phyloP scores from a whole-genome alignment of 768 basidiomycete species.

The Tephrocybe sp. region DNA sequence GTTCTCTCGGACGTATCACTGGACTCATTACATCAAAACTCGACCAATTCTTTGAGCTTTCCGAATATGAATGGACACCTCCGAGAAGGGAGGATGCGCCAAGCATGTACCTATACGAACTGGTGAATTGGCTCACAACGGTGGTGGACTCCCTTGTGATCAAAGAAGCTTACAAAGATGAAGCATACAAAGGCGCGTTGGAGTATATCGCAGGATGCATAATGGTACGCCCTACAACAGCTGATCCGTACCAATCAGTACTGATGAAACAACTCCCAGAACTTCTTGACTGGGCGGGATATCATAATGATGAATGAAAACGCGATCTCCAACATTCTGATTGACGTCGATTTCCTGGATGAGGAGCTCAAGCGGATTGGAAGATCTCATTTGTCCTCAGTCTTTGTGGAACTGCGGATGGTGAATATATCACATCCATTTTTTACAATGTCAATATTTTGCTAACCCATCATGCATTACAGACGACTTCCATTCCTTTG shows the following conservation, averaged over 20 bases:
- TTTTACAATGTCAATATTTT: conserved; percentile 8
- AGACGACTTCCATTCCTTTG: conserved; percentile 75
- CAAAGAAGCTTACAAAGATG: conserved; percentile 82
- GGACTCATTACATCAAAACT: conserved; percentile 86
- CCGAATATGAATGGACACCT: conserved; percentile 94
- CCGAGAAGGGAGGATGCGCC: conserved; percentile 66
- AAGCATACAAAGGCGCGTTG: conserved; percentile 87
- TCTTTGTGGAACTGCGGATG: conserved; percentile 76
- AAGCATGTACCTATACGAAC: conserved; percentile 92
- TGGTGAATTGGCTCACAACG: conserved; percentile 94
- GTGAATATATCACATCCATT: conserved; percentile 42
- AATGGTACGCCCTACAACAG: conserved; percentile 62
- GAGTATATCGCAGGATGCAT: conserved; percentile 83
- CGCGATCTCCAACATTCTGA: conserved; percentile 79
- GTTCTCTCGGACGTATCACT: conserved; percentile 74
- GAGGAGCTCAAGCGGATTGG: conserved; percentile 79
- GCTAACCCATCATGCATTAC: conserved; percentile 4
- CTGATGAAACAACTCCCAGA: conserved; percentile 36
- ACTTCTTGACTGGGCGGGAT: conserved; percentile 74
- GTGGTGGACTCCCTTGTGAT: conserved; percentile 89
- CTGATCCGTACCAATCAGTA: neutral
- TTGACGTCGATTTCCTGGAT: conserved; percentile 87
- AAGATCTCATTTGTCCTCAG: conserved; percentile 61
- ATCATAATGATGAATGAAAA: conserved; percentile 84
- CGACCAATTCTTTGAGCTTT: conserved; percentile 92